Conservation (phyloP, 2,329 filamentous ascomycete genomes). For the Neonectria punicea region DNA sequence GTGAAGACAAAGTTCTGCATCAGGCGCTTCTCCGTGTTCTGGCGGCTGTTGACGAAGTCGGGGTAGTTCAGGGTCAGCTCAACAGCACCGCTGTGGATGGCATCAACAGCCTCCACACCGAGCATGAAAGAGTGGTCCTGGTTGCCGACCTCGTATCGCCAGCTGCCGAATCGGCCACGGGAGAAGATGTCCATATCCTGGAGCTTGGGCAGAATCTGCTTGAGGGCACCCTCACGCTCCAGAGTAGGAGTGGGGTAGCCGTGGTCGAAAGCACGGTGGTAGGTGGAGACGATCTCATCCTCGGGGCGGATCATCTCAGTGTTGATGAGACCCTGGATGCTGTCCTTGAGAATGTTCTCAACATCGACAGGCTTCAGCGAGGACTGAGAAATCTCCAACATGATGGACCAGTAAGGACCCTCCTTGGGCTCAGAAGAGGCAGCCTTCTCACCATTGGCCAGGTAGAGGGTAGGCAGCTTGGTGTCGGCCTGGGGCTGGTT, state of each 20-base stretch:
- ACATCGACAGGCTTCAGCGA: constrained; percentile 93
- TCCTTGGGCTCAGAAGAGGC: constrained; percentile 77
- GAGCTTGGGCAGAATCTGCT: constrained; percentile 90
- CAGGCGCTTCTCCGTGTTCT: constrained; percentile 63
- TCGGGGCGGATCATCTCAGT: constrained; percentile 92
- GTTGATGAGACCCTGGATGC: constrained; percentile 96
- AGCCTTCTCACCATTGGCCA: constrained; percentile 87
- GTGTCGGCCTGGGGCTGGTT: constrained; percentile 88
- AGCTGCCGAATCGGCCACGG: constrained; percentile 96
- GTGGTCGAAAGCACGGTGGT: constrained; percentile 98
- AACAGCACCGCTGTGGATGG: constrained; percentile 87
- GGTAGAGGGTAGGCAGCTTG: constrained; percentile 87
- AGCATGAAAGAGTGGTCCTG: constrained; percentile 99
- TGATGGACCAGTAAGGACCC: constrained; percentile 99
- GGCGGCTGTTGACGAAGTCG: constrained; percentile 87
- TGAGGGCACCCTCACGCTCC: constrained; percentile 94
- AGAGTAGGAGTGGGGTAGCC: constrained; percentile 96
- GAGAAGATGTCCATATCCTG: constrained; percentile 93
- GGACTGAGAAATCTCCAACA: constrained; percentile 98
- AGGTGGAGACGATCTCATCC: constrained; percentile 97
- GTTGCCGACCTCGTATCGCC: constrained; percentile 97
- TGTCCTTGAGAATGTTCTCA: constrained; percentile 86
- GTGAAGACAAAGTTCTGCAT: constrained; percentile 58
- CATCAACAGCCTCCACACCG: constrained; percentile 91
- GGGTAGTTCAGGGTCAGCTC: constrained; percentile 97